Evolutionary conservation across 2,329 filamentous ascomycete species (phyloP).

Genomic region (Elsinoe fawcettii): DNA sequence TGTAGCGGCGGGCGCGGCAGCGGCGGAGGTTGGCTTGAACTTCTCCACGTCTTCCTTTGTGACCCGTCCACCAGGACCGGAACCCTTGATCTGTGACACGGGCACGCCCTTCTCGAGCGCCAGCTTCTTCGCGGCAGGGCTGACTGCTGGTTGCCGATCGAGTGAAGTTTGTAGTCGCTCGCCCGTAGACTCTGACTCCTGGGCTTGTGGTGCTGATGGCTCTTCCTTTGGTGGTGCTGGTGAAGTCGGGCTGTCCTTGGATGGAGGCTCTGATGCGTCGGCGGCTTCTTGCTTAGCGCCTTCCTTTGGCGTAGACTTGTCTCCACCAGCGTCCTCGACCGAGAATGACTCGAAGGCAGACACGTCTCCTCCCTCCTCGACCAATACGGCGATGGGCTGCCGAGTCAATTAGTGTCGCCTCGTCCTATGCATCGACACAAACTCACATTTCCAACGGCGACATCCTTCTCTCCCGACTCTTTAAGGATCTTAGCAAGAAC

Average conservation of each 20-base stretch:
- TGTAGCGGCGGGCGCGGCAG: slow-evolving; percentile 41
- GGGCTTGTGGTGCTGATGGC: slow-evolving; percentile 46
- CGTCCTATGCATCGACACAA: neutral
- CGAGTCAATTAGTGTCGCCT: slow-evolving; percentile 19
- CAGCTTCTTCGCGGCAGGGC: slow-evolving; percentile 67
- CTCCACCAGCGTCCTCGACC: slow-evolving; percentile 82
- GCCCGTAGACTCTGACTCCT: slow-evolving; percentile 65
- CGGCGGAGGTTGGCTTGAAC: slow-evolving; percentile 48
- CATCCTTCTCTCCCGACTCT: slow-evolving; percentile 87
- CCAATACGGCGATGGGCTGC: slow-evolving; percentile 90
- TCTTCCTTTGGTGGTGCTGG: slow-evolving; percentile 45
- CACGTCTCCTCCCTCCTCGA: slow-evolving; percentile 84
- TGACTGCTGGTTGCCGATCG: slow-evolving; percentile 69
- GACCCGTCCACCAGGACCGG: slow-evolving; percentile 76
- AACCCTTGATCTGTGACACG: slow-evolving; percentile 73
- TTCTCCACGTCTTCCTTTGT: slow-evolving; percentile 93
- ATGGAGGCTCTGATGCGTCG: slow-evolving; percentile 54
- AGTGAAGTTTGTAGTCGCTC: slow-evolving; percentile 76
- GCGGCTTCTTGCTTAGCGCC: slow-evolving; percentile 58
- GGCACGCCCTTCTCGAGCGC: slow-evolving; percentile 78
- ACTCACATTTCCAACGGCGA: slow-evolving; percentile 89
- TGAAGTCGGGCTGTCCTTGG: slow-evolving; percentile 51
- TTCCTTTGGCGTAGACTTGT: slow-evolving; percentile 55
- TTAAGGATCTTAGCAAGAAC: slow-evolving; percentile 89
- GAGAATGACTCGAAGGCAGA: slow-evolving; percentile 83